A percentile compares a stretch with the other conserved stretches of the same genome.
These are phyloP conservation scores for Cryoendolithus antarcticus DNA, from an alignment of 2,329 filamentous ascomycete species.

Conservation along the genomic window DNA sequence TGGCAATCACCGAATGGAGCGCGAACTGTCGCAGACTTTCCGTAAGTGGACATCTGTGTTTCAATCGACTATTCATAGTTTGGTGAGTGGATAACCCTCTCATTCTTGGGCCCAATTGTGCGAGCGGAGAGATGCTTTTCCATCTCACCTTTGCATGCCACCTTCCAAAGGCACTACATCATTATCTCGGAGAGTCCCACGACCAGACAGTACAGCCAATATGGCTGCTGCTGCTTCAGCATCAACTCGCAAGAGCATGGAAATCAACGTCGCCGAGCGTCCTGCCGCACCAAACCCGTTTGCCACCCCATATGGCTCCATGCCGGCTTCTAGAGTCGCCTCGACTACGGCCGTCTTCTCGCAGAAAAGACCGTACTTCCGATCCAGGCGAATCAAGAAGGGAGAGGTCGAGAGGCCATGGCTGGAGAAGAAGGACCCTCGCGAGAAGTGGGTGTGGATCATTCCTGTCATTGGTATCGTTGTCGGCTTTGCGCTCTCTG, in stretches of 20 bases:
- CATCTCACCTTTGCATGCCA: too few species aligned
- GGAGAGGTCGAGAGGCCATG: conserved; percentile 66
- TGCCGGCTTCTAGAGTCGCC: conserved; percentile 30
- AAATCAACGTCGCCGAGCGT: conserved; percentile 3
- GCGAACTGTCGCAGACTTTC: too few species aligned
- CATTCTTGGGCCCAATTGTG: too few species aligned
- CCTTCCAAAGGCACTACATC: too few species aligned
- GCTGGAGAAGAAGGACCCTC: conserved; percentile 59
- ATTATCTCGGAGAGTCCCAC: too few species aligned
- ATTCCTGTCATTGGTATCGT: conserved; percentile 61
- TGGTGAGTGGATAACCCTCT: too few species aligned
- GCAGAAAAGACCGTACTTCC: conserved; percentile 45
- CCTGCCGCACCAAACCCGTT: conserved; percentile 20
- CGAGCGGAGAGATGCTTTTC: too few species aligned
- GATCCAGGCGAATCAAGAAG: conserved; percentile 59
- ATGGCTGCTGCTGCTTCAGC: neutral
- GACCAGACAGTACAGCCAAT: neutral
- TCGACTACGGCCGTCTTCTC: conserved; percentile 27
- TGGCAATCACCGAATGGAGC: too few species aligned
- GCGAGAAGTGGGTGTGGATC: conserved; percentile 78
- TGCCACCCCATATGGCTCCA: conserved; percentile 30
- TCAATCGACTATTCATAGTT: too few species aligned
- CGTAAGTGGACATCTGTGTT: too few species aligned
- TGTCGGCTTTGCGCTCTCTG: conserved; percentile 55
- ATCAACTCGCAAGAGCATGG: neutral